Conservation (phyloP, 139 green algal genomes). For the Nannochloris sp. region DNA sequence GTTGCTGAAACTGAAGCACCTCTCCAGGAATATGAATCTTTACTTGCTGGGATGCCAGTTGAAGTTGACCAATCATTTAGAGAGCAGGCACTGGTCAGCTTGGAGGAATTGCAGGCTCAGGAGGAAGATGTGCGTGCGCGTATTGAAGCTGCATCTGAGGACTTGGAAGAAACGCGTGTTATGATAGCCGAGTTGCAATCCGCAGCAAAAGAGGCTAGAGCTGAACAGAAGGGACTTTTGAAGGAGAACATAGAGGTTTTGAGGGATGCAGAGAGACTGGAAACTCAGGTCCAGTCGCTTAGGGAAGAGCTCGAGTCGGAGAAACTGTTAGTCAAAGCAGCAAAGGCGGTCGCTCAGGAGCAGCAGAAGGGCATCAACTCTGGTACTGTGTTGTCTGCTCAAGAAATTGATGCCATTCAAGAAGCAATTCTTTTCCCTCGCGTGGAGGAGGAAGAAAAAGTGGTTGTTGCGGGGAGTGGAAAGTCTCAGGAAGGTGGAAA, state of each 20-base stretch:
- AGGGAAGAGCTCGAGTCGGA: constrained; percentile 17
- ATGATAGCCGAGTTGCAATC: constrained; percentile 11
- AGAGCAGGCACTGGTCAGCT: constrained; percentile 12
- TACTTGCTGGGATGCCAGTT: constrained; percentile 23
- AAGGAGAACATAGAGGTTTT: constrained; percentile 21
- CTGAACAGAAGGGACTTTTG: neutral
- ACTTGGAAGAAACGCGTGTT: constrained; percentile 16
- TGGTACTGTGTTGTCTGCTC: constrained; percentile 18
- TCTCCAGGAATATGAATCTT: constrained; percentile 23
- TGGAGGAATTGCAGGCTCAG: constrained; percentile 3
- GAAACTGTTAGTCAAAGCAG: constrained; percentile 24
- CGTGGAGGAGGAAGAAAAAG: constrained; percentile 4
- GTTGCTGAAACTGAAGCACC: constrained; percentile 57
- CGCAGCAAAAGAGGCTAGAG: constrained; percentile 4
- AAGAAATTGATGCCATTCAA: constrained; percentile 26
- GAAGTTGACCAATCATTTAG: constrained; percentile 9
- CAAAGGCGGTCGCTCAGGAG: constrained; percentile 40
- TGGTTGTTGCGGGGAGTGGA: neutral
- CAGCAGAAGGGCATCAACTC: constrained; percentile 27
- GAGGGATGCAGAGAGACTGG: constrained; percentile 26
- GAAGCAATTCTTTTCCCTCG: constrained; percentile 10
- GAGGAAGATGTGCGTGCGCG: neutral
- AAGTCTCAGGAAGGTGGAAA: neutral
- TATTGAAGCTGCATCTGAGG: constrained; percentile 14
- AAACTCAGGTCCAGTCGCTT: constrained; percentile 23